These are phyloP conservation scores for Sugiyamaella castrensis DNA, from an alignment of 1,139 yeast species.

Conservation along the genomic window DNA sequence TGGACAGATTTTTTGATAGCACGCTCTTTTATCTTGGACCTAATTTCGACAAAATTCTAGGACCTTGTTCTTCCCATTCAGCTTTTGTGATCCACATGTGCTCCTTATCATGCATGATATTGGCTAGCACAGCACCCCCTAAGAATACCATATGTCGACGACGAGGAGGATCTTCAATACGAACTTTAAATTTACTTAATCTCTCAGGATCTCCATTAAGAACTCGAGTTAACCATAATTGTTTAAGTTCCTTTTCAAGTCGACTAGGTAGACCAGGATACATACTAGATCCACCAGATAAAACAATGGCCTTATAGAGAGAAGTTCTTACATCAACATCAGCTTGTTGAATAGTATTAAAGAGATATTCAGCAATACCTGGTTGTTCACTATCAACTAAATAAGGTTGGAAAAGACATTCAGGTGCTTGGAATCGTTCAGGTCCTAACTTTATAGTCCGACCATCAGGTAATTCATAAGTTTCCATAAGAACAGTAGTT, in stretches of 20 bases:
- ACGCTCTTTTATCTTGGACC: slow-evolving; percentile 76
- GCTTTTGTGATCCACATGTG: slow-evolving; percentile 96
- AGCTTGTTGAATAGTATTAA: slow-evolving; percentile 89
- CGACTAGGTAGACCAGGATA: slow-evolving; percentile 97
- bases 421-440: slow-evolving; percentile 97
- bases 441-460: slow-evolving; percentile 91
- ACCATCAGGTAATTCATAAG: slow-evolving; percentile 94
- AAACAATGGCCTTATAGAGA: slow-evolving; percentile 84
- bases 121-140: slow-evolving; percentile 98
- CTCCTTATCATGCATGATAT: slow-evolving; percentile 96
- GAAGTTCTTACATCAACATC: slow-evolving; percentile 91
- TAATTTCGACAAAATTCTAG: slow-evolving; percentile 74
- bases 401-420: slow-evolving; percentile 94
- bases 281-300: slow-evolving; percentile 98
- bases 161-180: slow-evolving; percentile 98
- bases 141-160: slow-evolving; percentile 98
- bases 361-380: slow-evolving; percentile 89
- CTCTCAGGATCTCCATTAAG: slow-evolving; percentile 84
- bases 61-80: slow-evolving; percentile 98
- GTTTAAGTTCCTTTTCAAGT: slow-evolving; percentile 92
- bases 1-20: too few relatives aligned
- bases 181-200: slow-evolving; percentile 86
- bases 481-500: slow-evolving; percentile 89
- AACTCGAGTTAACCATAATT: slow-evolving; percentile 88
- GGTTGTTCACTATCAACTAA: slow-evolving; percentile 98